Base-by-base conservation (phyloP, 495 filamentous ascomycete genomes). In the Sordaria brevicollis region DNA sequence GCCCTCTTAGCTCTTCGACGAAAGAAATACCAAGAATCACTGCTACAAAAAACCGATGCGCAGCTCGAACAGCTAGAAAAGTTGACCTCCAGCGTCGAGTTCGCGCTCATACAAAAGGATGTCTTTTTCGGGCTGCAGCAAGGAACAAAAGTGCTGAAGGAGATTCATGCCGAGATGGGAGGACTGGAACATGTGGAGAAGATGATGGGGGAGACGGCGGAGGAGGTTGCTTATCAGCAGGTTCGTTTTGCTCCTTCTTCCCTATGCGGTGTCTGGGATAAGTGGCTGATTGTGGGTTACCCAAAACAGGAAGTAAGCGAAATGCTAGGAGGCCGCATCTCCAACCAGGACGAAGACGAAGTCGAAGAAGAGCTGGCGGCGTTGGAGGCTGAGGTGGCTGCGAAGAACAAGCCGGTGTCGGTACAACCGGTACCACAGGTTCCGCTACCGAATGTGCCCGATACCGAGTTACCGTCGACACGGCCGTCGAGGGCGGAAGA, bases 131-230 rank as follows among this genome's bases (percentile, higher is more conserved):
- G 95, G 2, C 82, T 99, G 71, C 91, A 96, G 77, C 92, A 97
- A 82, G 95, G 95, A 21, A 98, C 95, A 2, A 84, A 84, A 54
- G 95, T 97, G 35, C 83, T 99, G 71, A 87, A 90, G 74, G 91
- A 96, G 75, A 97, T 99, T 69, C 89, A 97, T 74, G 88, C 87
- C 71, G 95, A 99, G 82, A 99, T 99, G 93, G 96, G 94, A 34
- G 94, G 94, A 1, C 83, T 99, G 67, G 93, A 96, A 73, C 87
- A 90, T 68, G 94, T 98, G 66, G 94, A 97, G 86, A 92, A 92
- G 83, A 78, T 98, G 73, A 91, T 97, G 90, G 94, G 91, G 11
- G 93, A 97, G 81, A 93, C 85, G 31, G 92, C 91, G 37, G 94
- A 97, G 71, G 94, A 92, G 29, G 86, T 90, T 73, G 91, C 90